Evolutionary conservation across 1,284 basidiomycete genomes (phyloP).

Genomic region (Puccinia horiana): DNA sequence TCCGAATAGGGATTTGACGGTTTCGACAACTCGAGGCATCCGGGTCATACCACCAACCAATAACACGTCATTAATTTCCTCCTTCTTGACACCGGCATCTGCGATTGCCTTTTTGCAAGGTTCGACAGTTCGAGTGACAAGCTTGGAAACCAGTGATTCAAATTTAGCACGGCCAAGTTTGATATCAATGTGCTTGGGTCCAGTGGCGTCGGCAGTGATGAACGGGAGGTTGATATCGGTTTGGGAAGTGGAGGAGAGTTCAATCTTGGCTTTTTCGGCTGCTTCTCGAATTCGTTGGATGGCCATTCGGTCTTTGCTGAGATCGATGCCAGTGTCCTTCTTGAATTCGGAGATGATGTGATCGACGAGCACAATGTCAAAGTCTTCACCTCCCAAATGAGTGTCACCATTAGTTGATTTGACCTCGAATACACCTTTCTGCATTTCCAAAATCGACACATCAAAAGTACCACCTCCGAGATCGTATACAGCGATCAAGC

Average conservation of each 20-base stretch:
- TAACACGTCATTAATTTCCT: conserved; percentile 92
- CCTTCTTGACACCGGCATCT: conserved; percentile 88
- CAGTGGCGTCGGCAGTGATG: conserved; percentile 90
- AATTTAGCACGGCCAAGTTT: conserved; percentile 86
- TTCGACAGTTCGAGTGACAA: conserved; percentile 88
- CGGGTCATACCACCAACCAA: conserved; percentile 97
- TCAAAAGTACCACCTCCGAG: conserved; percentile 92
- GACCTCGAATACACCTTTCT: conserved; percentile 98
- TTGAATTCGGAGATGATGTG: conserved; percentile 89
- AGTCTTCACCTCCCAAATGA: conserved; percentile 97
- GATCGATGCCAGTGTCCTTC: conserved; percentile 82
- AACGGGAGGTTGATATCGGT: conserved; percentile 97
- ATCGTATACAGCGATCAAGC: conserved; percentile 94
- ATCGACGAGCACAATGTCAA: conserved; percentile 86
- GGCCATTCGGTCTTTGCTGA: conserved; percentile 87
- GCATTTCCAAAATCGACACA: conserved; percentile 98
- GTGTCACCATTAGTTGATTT: conserved; percentile 99
- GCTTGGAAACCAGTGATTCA: conserved; percentile 77
- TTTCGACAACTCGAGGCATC: conserved; percentile 92
- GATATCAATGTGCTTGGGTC: conserved; percentile 94
- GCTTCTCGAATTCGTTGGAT: conserved; percentile 98
- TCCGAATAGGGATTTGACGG: conserved; percentile 88
- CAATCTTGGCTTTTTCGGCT: conserved; percentile 98
- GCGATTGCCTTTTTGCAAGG: conserved; percentile 93
- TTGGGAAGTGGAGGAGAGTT: conserved; percentile 86